Percentiles rank a stretch among this genome's conserved stretches.
Conservation (phyloP, 805 yeast species). For the Gaillardinia entomophila region DNA sequence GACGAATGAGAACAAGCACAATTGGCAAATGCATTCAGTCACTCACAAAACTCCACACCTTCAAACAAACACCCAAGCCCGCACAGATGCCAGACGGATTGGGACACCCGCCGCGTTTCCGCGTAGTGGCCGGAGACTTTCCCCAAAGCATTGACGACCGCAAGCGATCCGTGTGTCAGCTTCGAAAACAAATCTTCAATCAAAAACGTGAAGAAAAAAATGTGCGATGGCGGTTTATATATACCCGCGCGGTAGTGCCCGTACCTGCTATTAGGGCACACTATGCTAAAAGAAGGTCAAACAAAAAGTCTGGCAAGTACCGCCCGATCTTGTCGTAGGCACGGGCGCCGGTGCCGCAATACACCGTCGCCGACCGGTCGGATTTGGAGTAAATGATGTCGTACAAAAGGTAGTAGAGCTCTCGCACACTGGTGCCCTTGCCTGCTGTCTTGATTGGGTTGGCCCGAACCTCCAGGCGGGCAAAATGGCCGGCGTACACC, state of each 20-base stretch:
- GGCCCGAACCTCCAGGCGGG: conserved; percentile 22
- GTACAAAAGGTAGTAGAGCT: conserved; percentile 33
- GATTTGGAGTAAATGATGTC: conserved; percentile 25
- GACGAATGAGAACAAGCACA: conserved; percentile 10
- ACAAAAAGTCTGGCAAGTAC: conserved; percentile 24
- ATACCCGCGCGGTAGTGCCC: neutral
- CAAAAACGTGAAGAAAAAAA: conserved; percentile 48
- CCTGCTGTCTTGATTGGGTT: conserved; percentile 24
- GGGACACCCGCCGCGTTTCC: conserved; percentile 50
- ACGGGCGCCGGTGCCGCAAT: conserved; percentile 40
- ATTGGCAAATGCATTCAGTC: too few species aligned
- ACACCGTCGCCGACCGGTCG: conserved; percentile 16
- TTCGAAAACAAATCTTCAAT: conserved; percentile 76
- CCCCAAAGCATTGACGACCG: conserved; percentile 59
- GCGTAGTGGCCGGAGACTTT: conserved; percentile 81
- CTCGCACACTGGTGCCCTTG: conserved; percentile 27
- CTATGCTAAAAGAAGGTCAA: conserved; percentile 15
- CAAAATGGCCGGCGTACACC: conserved; percentile 27
- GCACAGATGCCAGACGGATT: conserved; percentile 14
- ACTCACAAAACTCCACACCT: too few species aligned
- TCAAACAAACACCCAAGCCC: neutral
- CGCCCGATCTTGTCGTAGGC: conserved; percentile 28
- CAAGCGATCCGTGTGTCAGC: conserved; percentile 48
- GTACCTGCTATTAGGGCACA: neutral
- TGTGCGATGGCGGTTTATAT: too few species aligned